Evolutionary conservation across 768 basidiomycete genomes (phyloP), one percentile per base, ranked within the genome.

Genomic region (Tricholoma terreum): DNA sequence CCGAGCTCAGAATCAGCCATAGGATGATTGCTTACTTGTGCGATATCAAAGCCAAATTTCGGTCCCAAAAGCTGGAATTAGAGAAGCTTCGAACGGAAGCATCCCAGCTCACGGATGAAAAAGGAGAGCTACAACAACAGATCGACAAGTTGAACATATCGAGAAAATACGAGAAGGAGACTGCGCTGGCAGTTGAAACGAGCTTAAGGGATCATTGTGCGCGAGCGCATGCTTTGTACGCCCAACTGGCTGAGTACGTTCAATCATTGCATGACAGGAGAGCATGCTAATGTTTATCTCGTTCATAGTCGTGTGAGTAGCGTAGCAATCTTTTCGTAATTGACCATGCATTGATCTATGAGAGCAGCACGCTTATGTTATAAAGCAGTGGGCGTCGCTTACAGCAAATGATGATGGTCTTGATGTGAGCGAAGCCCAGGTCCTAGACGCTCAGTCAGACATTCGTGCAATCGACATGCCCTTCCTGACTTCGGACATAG

Each of bases 131-230:
- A 30, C 65, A 70, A 42, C 64, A 60, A 43, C 76, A 75, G 65
- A 71, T 78, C 42, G 72, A 77, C 30, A 77, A 79, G 10, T 58
- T 79, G 40, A 67, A 73, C 40, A 68, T 72, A 35, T 68, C 68
- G 50, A 76, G 76, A 24, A 72, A 72, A 22, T 77, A 78, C 48
- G 86, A 85, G 65, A 78, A 74, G 60, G 79, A 85, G 21, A 75
- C 76, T 2, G 78, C 84, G 7, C 67, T 80, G 42, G 75, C 73
- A 9, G 74, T 81, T 34, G 83, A 86, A 73, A 77, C 68, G 55
- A 80, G 71, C 62, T 72, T 88, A 60, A 76, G 81, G 59, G 79
- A 82, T 30, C 82, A 82, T 62, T 80, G 78, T 52, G 73, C 73
- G 50, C 70, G 76, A 36, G 75, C 83, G 58, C 77, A 79, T 31